These are phyloP conservation scores for Coemansia sp. DNA, from an alignment of 192 early-diverging fungal species.

Conservation along the genomic window DNA sequence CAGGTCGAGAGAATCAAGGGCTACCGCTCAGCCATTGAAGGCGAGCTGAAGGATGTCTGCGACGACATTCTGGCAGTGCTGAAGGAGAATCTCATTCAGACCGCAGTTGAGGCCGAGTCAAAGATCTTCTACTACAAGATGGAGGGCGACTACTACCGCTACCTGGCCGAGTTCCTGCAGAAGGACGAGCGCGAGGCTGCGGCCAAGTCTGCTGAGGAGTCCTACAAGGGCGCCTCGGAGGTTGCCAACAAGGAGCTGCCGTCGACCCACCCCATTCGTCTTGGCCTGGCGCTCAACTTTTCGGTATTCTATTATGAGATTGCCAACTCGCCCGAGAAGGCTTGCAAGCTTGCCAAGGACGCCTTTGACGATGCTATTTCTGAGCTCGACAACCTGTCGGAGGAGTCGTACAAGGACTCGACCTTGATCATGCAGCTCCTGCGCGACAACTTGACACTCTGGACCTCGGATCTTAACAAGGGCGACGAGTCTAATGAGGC, in stretches of 20 bases:
- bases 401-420: constrained; percentile 99
- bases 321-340: constrained; percentile 94
- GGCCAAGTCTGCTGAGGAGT: constrained; percentile 80
- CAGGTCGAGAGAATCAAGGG: constrained; percentile 93
- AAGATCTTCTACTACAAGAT: constrained; percentile 99
- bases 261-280: constrained; percentile 98
- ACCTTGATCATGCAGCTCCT: constrained; percentile 99
- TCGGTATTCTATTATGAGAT: constrained; percentile 99
- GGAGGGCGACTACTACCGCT: constrained; percentile 99
- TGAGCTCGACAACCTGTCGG: constrained; percentile 96
- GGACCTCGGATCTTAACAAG: constrained; percentile 88
- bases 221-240: constrained; percentile 95
- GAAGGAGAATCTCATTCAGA: constrained; percentile 85
- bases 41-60: constrained; percentile 93
- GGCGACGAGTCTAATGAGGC: constrained; percentile 32
- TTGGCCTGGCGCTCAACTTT: constrained; percentile 97
- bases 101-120: constrained; percentile 92
- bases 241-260: constrained; percentile 92
- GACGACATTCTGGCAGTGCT: constrained; percentile 91
- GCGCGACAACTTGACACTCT: constrained; percentile 98
- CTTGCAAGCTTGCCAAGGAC: constrained; percentile 85
- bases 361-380: constrained; percentile 99
- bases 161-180: constrained; percentile 95
- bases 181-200: constrained; percentile 83
- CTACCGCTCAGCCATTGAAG: constrained; percentile 94